Conservation (phyloP, 2,329 filamentous ascomycete genomes). For the Diaporthe aspalathi region DNA sequence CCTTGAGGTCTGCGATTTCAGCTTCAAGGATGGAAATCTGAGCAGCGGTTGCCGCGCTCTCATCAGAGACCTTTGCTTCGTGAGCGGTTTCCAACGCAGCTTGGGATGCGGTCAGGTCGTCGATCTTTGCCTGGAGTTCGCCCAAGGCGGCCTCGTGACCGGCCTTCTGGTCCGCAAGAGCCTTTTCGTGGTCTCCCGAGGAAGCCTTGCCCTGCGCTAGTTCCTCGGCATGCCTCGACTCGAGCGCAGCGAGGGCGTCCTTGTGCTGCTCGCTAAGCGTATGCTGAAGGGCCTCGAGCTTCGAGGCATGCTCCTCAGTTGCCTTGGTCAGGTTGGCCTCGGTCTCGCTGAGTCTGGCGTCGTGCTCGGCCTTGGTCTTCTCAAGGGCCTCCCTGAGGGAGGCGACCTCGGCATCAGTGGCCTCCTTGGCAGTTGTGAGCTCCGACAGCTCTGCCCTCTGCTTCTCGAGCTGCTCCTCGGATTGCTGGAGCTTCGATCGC, state of each 20-base stretch:
- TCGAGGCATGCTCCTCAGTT: conserved; percentile 59
- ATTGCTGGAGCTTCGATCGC: conserved; percentile 61
- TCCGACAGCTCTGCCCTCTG: conserved; percentile 62
- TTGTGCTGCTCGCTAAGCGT: conserved; percentile 63
- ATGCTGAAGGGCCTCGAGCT: conserved; percentile 63
- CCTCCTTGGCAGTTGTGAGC: conserved; percentile 61
- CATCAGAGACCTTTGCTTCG: conserved; percentile 57
- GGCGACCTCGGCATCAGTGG: conserved; percentile 60
- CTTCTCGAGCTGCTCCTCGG: conserved; percentile 63
- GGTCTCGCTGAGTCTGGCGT: conserved; percentile 51
- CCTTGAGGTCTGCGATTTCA: conserved; percentile 63
- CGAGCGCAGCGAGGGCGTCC: conserved; percentile 60
- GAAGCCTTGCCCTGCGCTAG: conserved; percentile 60
- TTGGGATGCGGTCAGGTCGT: conserved; percentile 62
- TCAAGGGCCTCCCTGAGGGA: conserved; percentile 64
- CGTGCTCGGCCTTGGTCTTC: conserved; percentile 55
- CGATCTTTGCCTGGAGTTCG: conserved; percentile 66
- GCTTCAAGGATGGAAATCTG: conserved; percentile 64
- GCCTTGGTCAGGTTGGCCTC: conserved; percentile 54
- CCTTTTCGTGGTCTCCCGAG: conserved; percentile 59
- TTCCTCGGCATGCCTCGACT: conserved; percentile 64
- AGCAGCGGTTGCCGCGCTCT: conserved; percentile 56
- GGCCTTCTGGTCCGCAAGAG: conserved; percentile 61
- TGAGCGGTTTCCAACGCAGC: conserved; percentile 58
- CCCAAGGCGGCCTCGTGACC: conserved; percentile 60